Evolutionary conservation across 139 green algal genomes (phyloP), one percentile per base, ranked within the genome.

Genomic region (Dunaliella primolecta): DNA sequence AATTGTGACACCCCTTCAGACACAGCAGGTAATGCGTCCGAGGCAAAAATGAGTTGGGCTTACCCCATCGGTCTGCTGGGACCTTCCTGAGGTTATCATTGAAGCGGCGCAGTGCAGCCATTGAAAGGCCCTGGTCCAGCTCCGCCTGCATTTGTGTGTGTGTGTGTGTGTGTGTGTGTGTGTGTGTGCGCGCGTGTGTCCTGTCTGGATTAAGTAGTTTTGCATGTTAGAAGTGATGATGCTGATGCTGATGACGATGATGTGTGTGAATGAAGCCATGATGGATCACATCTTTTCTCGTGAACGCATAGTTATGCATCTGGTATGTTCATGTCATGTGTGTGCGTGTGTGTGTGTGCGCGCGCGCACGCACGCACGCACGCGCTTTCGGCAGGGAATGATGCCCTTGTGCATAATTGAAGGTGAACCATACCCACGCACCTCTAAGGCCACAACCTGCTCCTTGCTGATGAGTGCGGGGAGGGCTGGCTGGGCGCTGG

Each of bases 91-190:
- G 90, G 38, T 84, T 84, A 57, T 91, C 88, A 86, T 96, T 97
- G 91, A 98, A 98, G 80, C 95, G 90, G 46, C 91, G 90, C 46
- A 98, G 92, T 0, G 94, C 93, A 27, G 87, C 78, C 0, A 98
- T 86, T 29, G 89, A 89, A 0, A 87, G 87, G 25, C 95, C 92
- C 56, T 89, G 87, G 83, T 97, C 93, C 79, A 98, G 92, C 88
- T 95, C 91, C 29, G 91, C 89, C 94, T 98, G 64, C 25, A 2
- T 2, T 21, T 78, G 27, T 33, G 57, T 70, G 64, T 35, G 74
- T 38, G 46, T 64, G 46, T n/a, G 57, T 1, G 36, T 72, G 2
- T 64, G 37, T 70, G 70, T 30, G 82, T 31, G 37, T 86, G 29
- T 64, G 46, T 64, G 46, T 64, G 46, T 64, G 46, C n/a, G 23